A percentile compares a stretch with the other conserved stretches of the same genome.
Conservation (phyloP, 2,329 filamentous ascomycete genomes). For the Colletotrichum trifolii region DNA sequence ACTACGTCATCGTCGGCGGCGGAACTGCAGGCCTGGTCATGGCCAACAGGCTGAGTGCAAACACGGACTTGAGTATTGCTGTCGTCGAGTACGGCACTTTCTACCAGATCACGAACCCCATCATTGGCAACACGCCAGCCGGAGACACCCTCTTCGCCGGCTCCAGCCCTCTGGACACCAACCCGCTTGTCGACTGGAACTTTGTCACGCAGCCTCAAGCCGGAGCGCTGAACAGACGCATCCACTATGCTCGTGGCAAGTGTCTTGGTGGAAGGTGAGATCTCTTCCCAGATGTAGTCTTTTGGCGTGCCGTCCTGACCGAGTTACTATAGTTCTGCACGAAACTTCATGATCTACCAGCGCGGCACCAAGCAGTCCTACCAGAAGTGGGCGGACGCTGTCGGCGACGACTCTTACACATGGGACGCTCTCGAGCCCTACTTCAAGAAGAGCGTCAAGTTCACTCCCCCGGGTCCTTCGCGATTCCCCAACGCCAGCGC, state of each 20-base stretch:
- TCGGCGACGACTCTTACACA: constrained; percentile 45
- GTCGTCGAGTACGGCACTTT: constrained; percentile 52
- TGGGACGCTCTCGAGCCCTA: constrained; percentile 45
- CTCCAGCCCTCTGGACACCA: constrained; percentile 27
- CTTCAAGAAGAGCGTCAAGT: constrained; percentile 46
- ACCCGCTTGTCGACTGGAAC: constrained; percentile 46
- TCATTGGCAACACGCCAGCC: constrained; percentile 34
- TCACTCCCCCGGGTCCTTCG: constrained; percentile 44
- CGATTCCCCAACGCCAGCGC: constrained; percentile 38
- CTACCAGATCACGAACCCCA: constrained; percentile 45
- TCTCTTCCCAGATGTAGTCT: neutral
- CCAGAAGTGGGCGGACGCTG: constrained; percentile 46
- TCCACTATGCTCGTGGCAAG: constrained; percentile 52
- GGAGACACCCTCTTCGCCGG: constrained; percentile 16
- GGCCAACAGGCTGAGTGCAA: constrained; percentile 46
- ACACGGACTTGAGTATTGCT: constrained; percentile 44
- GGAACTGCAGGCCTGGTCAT: constrained; percentile 51
- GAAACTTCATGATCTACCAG: constrained; percentile 45
- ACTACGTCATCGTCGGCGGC: constrained; percentile 48
- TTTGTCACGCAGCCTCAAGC: constrained; percentile 42
- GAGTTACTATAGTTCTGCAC: constrained; percentile 36
- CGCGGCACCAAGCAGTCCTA: constrained; percentile 40
- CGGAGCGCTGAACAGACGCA: constrained; percentile 40
- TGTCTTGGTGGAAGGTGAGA: constrained; percentile 43
- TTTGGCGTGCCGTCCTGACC: neutral